Conservation (phyloP, 2,329 filamentous ascomycete species). For the Podosphaera leucotricha region DNA sequence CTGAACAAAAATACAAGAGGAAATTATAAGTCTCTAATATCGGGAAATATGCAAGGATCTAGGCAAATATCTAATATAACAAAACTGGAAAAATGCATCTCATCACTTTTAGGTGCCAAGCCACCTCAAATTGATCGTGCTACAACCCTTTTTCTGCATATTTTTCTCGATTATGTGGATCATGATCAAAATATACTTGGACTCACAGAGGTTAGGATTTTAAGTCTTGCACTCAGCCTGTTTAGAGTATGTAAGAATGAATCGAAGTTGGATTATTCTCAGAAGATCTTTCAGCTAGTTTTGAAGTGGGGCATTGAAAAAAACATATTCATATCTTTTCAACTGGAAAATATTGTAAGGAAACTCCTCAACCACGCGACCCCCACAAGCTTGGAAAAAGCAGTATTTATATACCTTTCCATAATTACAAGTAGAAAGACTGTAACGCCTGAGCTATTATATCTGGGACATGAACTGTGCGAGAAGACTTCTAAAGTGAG, state of each 20-base stretch:
- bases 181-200: background rate
- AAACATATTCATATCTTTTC: background rate
- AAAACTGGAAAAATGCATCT: background rate
- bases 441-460: background rate
- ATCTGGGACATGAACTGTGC: background rate
- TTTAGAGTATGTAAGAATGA: slow-evolving; percentile 1
- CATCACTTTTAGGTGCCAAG: background rate
- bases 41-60: background rate
- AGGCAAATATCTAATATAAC: background rate
- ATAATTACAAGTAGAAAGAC: background rate
- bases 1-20: background rate
- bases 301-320: background rate
- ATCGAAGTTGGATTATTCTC: background rate
- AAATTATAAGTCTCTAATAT: background rate
- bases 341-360: background rate
- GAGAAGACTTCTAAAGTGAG: background rate
- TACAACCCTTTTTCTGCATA: background rate
- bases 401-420: slow-evolving; percentile 9
- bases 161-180: background rate
- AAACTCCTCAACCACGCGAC: background rate
- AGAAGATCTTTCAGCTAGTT: background rate
- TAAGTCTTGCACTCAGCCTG: background rate
- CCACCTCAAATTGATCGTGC: background rate
- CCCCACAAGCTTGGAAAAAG: slow-evolving; percentile 6
- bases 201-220: background rate